A percentile compares a stretch with the other conserved stretches of the same genome.
Conservation (phyloP, 2,329 filamentous ascomycete genomes). For the Fusarium algeriense region DNA sequence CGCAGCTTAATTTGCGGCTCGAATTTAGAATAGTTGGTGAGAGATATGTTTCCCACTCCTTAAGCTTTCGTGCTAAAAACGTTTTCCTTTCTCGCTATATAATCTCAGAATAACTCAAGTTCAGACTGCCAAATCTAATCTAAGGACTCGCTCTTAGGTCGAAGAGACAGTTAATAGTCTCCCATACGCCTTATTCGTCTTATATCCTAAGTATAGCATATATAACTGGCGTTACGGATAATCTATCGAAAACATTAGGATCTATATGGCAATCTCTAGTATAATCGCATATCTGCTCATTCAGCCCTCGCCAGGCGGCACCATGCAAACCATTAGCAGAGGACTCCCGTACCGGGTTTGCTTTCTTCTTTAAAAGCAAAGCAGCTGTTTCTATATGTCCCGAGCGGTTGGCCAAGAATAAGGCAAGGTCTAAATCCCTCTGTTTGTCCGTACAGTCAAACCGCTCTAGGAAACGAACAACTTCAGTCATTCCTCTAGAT, state of each 20-base stretch:
- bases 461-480: background rate
- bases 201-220: background rate
- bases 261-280: background rate
- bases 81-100: background rate
- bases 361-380: background rate
- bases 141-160: background rate
- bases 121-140: background rate
- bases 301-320: conserved; percentile 1
- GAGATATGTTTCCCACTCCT: background rate
- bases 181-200: background rate
- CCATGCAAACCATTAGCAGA: background rate
- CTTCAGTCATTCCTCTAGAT: background rate
- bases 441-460: background rate
- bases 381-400: background rate
- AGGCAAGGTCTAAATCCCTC: background rate
- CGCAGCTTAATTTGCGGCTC: background rate
- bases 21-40: conserved; percentile 1
- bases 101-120: background rate
- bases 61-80: background rate
- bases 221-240: background rate
- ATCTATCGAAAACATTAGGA: background rate
- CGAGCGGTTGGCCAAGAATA: conserved; percentile 5
- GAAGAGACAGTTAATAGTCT: background rate
- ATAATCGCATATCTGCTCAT: background rate
- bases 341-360: background rate